These are phyloP conservation scores for Aspergillus affinis DNA, from an alignment of 495 filamentous ascomycete genomes.

Conservation along the genomic window DNA sequence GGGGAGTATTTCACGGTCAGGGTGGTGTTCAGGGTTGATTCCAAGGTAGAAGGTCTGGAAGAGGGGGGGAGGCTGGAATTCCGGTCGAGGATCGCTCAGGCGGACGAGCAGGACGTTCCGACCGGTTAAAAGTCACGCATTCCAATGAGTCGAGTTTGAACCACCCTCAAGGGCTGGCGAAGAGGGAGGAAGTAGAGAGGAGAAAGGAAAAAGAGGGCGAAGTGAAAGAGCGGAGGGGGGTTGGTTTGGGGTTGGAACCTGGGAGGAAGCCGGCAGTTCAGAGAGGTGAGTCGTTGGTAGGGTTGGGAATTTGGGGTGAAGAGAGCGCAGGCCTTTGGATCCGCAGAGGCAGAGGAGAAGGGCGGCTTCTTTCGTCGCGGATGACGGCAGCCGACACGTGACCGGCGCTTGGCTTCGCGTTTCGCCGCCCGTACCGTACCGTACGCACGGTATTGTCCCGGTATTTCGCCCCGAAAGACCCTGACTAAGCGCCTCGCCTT, in stretches of 20 bases:
- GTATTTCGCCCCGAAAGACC: too few relatives aligned
- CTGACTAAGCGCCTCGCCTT: too few relatives aligned
- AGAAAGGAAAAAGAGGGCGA: constrained; percentile 7
- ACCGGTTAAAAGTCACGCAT: constrained; percentile 42
- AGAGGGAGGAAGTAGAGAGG: constrained; percentile 7
- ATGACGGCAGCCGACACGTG: neutral
- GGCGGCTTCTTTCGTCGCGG: neutral
- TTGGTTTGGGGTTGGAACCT: neutral
- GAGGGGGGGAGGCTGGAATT: neutral
- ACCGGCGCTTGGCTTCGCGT: neutral
- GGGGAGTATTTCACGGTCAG: constrained; percentile 2
- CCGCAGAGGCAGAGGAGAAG: neutral
- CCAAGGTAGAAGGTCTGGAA: neutral
- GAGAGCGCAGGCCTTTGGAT: constrained; percentile 4
- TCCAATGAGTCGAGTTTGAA: constrained; percentile 27
- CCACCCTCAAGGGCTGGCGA: constrained; percentile 15
- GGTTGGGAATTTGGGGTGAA: neutral
- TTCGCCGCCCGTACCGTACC: neutral
- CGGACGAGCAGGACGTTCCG: constrained; percentile 41
- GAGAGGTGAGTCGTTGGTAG: neutral
- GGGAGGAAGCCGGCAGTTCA: too few relatives aligned
- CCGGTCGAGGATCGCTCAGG: constrained; percentile 41
- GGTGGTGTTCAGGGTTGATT: neutral
- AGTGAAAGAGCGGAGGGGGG: constrained; percentile 3
- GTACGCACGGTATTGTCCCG: neutral